Conservation (phyloP, 345 rosid species). For the Camelina laxa region DNA sequence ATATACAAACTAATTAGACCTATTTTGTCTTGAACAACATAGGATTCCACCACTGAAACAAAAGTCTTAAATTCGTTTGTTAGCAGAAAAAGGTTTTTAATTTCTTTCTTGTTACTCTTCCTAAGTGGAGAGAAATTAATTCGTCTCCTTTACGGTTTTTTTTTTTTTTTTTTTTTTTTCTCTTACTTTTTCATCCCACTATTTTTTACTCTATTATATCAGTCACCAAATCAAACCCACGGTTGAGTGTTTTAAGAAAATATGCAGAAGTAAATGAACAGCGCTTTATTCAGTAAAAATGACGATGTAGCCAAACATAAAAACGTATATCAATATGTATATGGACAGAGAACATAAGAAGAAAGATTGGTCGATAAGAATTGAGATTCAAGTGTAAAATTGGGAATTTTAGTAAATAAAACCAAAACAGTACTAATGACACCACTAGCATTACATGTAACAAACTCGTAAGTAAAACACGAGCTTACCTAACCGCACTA, state of each 20-base stretch:
- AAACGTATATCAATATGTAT: background rate
- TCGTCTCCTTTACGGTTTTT: background rate
- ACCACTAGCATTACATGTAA: background rate
- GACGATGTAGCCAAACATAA: background rate
- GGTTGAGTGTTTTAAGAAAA: background rate
- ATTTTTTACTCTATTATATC: background rate
- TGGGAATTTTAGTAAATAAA: background rate
- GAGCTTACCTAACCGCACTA: constrained; percentile 8
- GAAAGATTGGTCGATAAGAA: background rate
- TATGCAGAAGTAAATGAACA: background rate
- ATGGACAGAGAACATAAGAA: background rate
- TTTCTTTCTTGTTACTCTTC: constrained; percentile 12
- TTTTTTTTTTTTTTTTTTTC: background rate
- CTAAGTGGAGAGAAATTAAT: background rate
- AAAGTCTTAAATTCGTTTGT: background rate
- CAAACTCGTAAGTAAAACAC: background rate
- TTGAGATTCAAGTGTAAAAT: background rate
- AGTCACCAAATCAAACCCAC: background rate
- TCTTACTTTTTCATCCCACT: background rate
- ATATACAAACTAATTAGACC: background rate
- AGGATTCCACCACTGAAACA: background rate
- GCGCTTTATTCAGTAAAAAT: background rate
- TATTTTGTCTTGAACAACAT: background rate
- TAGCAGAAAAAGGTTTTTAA: background rate
- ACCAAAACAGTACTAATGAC: background rate